phyloP scores from a whole-genome alignment of 2,329 filamentous ascomycete species.

The Stenocarpella maydis region DNA sequence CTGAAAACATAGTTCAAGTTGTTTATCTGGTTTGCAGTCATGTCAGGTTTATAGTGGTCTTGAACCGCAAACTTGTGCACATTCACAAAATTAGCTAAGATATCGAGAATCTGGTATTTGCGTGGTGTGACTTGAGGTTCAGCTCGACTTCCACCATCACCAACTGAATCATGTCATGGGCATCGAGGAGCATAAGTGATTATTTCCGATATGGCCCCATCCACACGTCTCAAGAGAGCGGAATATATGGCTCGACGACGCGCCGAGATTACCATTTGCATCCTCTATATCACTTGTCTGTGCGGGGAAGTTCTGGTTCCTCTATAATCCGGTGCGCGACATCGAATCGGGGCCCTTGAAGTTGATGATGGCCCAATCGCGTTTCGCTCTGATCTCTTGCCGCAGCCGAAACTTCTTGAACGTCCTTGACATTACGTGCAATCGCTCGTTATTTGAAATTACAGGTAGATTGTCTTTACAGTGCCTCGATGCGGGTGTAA shows the following conservation, averaged over 20 bases:
- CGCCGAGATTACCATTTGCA: not conserved
- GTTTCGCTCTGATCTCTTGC: not conserved
- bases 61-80: not conserved
- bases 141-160: not conserved
- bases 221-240: not conserved
- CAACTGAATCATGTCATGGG: not conserved
- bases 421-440: not conserved
- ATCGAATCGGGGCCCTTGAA: not conserved
- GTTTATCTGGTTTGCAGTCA: not conserved
- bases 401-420: not conserved
- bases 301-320: conserved; percentile 4
- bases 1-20: not conserved
- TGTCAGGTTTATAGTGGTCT: not conserved
- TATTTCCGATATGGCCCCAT: not conserved
- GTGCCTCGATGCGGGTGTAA: not conserved
- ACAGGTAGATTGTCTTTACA: not conserved
- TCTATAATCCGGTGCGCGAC: not conserved
- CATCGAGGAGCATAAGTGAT: not conserved
- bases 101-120: too few species aligned
- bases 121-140: not conserved
- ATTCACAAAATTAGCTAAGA: not conserved
- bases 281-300: conserved; percentile 14
- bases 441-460: not conserved
- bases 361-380: not conserved
- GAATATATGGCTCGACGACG: not conserved